These are phyloP conservation scores for Tricholoma sp. DNA, from an alignment of 768 basidiomycete species.

Conservation along the genomic window DNA sequence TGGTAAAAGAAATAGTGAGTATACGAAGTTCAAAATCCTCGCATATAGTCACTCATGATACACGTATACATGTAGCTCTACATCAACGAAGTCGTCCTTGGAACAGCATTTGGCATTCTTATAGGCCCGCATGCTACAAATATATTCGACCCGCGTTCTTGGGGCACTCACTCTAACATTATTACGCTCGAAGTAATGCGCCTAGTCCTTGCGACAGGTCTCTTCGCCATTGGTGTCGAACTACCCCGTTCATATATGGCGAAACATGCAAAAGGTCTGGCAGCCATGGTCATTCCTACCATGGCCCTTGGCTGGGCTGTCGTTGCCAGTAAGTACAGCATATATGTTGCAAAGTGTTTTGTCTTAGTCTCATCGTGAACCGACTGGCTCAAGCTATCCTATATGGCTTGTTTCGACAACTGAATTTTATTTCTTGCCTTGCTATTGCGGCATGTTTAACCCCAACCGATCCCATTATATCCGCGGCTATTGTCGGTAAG, in stretches of 20 bases:
- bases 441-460: slow-evolving; percentile 88
- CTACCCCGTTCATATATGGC: slow-evolving; percentile 82
- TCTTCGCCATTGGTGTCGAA: slow-evolving; percentile 96
- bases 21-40: neutral
- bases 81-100: slow-evolving; percentile 92
- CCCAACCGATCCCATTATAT: slow-evolving; percentile 93
- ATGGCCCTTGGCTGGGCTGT: slow-evolving; percentile 86
- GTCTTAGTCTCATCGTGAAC: too few relatives aligned
- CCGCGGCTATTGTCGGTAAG: slow-evolving; percentile 73
- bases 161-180: slow-evolving; percentile 38
- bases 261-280: slow-evolving; percentile 67
- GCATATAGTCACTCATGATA: neutral
- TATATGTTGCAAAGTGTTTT: slow-evolving; percentile 10
- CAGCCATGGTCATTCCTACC: slow-evolving; percentile 74
- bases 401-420: slow-evolving; percentile 62
- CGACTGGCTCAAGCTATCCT: slow-evolving; percentile 50
- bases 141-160: slow-evolving; percentile 73
- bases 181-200: slow-evolving; percentile 55
- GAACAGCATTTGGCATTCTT: slow-evolving; percentile 62
- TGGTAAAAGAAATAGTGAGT: slow-evolving; percentile 80
- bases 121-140: slow-evolving; percentile 71
- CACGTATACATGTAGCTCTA: slow-evolving; percentile 58
- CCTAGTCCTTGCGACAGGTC: slow-evolving; percentile 77
- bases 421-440: slow-evolving; percentile 72
- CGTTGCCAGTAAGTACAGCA: slow-evolving; percentile 47